A percentile compares a stretch with the other conserved stretches of the same genome.
These are phyloP conservation scores for Lactarius indigo DNA, from an alignment of 768 basidiomycete genomes.

Conservation along the genomic window DNA sequence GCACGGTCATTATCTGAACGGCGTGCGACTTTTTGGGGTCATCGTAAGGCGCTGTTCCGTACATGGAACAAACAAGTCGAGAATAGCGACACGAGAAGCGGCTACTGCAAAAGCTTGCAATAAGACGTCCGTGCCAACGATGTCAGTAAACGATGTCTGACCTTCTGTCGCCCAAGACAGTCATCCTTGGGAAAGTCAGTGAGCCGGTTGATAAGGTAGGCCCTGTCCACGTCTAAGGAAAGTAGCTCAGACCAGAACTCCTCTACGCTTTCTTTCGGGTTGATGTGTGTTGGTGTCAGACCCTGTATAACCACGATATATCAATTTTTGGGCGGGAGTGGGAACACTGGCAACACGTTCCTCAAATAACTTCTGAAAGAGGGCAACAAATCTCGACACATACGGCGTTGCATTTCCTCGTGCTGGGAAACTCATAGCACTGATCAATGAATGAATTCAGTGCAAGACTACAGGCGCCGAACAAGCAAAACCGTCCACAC, in stretches of 20 bases:
- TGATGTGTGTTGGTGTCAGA: conserved; percentile 40
- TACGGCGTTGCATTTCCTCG: conserved; percentile 28
- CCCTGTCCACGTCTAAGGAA: conserved; percentile 47
- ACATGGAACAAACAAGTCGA: conserved; percentile 42
- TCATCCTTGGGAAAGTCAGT: conserved; percentile 44
- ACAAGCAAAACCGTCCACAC: neutral
- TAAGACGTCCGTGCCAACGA: conserved; percentile 6
- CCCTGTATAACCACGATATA: conserved; percentile 34
- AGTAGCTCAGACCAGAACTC: conserved; percentile 55
- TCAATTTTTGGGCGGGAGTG: neutral
- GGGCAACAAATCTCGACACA: conserved; percentile 46
- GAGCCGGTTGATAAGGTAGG: conserved; percentile 43
- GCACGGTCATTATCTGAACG: conserved; percentile 47
- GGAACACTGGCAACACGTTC: conserved; percentile 25
- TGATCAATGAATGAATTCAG: neutral
- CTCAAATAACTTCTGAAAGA: conserved; percentile 49
- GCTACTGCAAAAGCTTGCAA: conserved; percentile 41
- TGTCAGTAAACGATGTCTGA: conserved; percentile 28
- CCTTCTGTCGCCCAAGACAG: conserved; percentile 51
- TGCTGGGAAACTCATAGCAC: conserved; percentile 6
- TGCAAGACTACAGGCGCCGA: neutral
- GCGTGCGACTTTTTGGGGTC: conserved; percentile 42
- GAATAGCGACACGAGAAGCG: conserved; percentile 46
- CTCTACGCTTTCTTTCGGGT: conserved; percentile 41
- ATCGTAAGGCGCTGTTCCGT: conserved; percentile 34